Evolutionary conservation across 495 filamentous ascomycete genomes (phyloP), one percentile per base, ranked within the genome.

Genomic region (Penicillium egyptiacum): DNA sequence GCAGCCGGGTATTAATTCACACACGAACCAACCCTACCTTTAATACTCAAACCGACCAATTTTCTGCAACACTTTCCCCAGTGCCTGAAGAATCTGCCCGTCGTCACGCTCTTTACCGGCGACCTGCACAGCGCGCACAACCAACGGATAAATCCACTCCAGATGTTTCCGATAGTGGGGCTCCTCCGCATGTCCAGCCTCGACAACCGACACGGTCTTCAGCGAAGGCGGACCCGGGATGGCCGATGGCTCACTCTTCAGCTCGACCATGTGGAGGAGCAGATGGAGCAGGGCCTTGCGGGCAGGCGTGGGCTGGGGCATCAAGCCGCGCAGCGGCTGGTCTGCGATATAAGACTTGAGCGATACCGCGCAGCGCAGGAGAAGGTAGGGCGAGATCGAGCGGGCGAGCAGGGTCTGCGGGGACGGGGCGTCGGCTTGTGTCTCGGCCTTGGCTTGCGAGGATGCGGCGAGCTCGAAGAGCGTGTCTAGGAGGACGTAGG

Each of bases 291-390:
- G 72, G 61, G 94, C 92, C 61, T 81, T 84, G 40, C 90, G 83
- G 62, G 96, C 90, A 0, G 83, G 84, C 14, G 87, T 80, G 5
- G 94, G 94, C 69, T 95, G 91, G 30, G 94, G 94, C 87, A 94
- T 92, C n/a, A 85, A 77, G 0, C 94, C 95, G 16, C 94, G 80
- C 11, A 98, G 77, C 16, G 94, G 94, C 64, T 97, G 94, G 70
- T 98, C 94, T 5, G 91, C 88, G 44, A 93, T 87, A 64, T 96
- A 97, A 4, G 85, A 77, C 48, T 90, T 84, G 28, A 98, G 70
- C 1, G 90, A 85, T 8, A 96, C 75, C 2, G 89, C 91, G 23
- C 84, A 85, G 5, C 94, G 86, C 5, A 96, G 79, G 47, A 98
- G 89, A 0, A 98, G 77, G 60, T 91, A 94, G 0, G 92, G 91